A percentile compares a stretch with the other conserved stretches of the same genome.
Evolutionary conservation across 2,329 filamentous ascomycete species (phyloP).

Genomic region (Aspergillus sergii): DNA sequence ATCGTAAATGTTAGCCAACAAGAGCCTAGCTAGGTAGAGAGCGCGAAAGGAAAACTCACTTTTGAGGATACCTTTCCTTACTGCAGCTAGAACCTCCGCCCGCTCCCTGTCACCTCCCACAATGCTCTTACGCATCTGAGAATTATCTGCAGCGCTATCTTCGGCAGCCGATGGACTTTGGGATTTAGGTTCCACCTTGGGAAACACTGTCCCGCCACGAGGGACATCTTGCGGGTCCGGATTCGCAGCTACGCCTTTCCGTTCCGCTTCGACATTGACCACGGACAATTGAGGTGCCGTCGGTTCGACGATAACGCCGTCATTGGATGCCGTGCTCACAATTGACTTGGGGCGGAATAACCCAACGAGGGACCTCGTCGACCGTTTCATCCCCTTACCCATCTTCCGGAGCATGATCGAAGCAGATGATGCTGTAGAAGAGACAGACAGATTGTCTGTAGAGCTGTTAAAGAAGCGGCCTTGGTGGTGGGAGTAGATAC

Average conservation of each 20-base stretch:
- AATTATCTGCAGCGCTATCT: conserved; percentile 46
- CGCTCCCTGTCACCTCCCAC: conserved; percentile 87
- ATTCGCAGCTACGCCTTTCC: conserved; percentile 79
- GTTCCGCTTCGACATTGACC: conserved; percentile 92
- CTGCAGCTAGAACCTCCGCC: conserved; percentile 85
- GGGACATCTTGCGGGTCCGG: conserved; percentile 63
- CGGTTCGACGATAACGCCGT: conserved; percentile 64
- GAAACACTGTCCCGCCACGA: conserved; percentile 77
- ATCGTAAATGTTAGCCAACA: conserved; percentile 11
- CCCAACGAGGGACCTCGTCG: conserved; percentile 85
- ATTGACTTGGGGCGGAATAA: conserved; percentile 94
- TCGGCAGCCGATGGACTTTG: conserved; percentile 57
- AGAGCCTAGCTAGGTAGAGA: neutral
- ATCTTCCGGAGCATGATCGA: conserved; percentile 79
- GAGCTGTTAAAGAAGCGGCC: conserved; percentile 85
- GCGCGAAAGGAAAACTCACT: conserved; percentile 57
- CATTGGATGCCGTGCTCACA: conserved; percentile 69
- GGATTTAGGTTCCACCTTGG: conserved; percentile 80
- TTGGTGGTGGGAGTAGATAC: conserved; percentile 81
- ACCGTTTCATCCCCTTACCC: conserved; percentile 97
- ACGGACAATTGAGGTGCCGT: conserved; percentile 88
- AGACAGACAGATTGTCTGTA: conserved; percentile 77
- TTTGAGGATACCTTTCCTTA: conserved; percentile 95
- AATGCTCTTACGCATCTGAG: conserved; percentile 76
- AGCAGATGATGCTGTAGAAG: conserved; percentile 52